Evolutionary conservation across 176 grass and related monocot genomes (phyloP).

Genomic region (Eragrostis curvula): DNA sequence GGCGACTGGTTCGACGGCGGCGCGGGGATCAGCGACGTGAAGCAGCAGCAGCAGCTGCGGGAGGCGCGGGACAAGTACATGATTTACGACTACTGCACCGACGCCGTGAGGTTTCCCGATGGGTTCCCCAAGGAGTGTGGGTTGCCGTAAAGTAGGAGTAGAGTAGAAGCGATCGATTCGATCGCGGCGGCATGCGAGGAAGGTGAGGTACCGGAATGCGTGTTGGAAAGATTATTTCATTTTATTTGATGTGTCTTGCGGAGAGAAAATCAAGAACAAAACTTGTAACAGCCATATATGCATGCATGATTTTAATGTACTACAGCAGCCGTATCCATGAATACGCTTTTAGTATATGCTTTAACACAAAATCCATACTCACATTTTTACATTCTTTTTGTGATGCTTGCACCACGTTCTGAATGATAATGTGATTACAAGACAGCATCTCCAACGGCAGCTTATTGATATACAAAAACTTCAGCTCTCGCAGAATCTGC

Average conservation of each 20-base stretch:
- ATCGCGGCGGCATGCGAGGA: neutral
- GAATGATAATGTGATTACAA: too few species aligned
- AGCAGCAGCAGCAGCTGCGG: constrained; percentile 38
- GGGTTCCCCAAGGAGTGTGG: constrained; percentile 53
- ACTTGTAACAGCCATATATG: neutral
- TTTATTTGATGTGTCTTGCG: neutral
- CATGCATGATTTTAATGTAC: too few species aligned
- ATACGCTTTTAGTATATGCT: too few species aligned
- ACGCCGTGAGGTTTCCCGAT: constrained; percentile 45
- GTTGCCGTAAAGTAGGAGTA: neutral
- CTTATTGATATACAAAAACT: too few species aligned
- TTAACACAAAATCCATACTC: too few species aligned
- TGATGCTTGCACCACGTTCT: too few species aligned
- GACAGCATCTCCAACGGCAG: too few species aligned
- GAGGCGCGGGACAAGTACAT: constrained; percentile 48
- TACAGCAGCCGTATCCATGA: too few species aligned
- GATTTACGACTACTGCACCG: constrained; percentile 59
- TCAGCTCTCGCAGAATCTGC: too few species aligned
- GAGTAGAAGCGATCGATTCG: constrained; percentile 7
- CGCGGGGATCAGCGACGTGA: constrained; percentile 17
- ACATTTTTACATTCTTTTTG: too few species aligned
- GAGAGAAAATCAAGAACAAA: neutral
- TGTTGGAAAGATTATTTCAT: constrained; percentile 33
- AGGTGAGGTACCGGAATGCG: neutral
- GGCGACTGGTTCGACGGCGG: constrained; percentile 34